Conservation (phyloP, 2,329 filamentous ascomycete genomes). For the Sporothrix phasma region DNA sequence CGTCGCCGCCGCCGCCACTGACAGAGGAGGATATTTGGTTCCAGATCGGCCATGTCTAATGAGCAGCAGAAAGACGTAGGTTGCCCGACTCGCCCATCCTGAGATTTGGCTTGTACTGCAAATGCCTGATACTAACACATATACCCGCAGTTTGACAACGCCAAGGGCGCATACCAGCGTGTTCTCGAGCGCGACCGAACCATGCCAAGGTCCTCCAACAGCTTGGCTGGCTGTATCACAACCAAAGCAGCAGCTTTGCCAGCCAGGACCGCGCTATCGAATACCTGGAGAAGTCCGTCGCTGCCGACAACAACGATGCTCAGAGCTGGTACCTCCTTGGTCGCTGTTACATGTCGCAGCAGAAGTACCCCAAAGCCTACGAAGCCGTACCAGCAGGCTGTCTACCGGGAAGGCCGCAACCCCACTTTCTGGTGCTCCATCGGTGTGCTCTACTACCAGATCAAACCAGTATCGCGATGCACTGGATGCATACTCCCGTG, state of each 20-base stretch:
- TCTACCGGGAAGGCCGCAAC: slow-evolving; percentile 94
- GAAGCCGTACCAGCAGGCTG: slow-evolving; percentile 97
- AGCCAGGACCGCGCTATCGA: slow-evolving; percentile 96
- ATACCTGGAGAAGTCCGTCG: slow-evolving; percentile 92
- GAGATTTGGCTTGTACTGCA: too few relatives aligned
- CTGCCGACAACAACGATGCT: slow-evolving; percentile 79
- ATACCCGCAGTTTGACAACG: slow-evolving; percentile 66
- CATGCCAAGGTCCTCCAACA: slow-evolving; percentile 98
- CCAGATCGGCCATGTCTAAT: slow-evolving; percentile 96
- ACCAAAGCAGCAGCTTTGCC: slow-evolving; percentile 82
- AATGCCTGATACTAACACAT: slow-evolving; percentile 6
- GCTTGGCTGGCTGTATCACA: slow-evolving; percentile 93
- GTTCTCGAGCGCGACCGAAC: slow-evolving; percentile 87
- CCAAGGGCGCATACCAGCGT: slow-evolving; percentile 83
- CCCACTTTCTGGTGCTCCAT: slow-evolving; percentile 99
- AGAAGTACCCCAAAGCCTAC: slow-evolving; percentile 97
- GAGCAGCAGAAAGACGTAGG: slow-evolving; percentile 97
- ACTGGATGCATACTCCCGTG: slow-evolving; percentile 91
- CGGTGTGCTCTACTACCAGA: slow-evolving; percentile 97
- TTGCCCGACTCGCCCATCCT: too few relatives aligned
- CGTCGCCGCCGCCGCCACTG: slow-evolving; percentile 78
- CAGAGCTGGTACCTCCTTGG: slow-evolving; percentile 98
- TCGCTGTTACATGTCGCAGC: slow-evolving; percentile 97
- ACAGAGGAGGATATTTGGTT: slow-evolving; percentile 99
- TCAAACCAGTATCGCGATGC: slow-evolving; percentile 99